Evolutionary conservation across 2,329 filamentous ascomycete species (phyloP).

Genomic region (Neospermospora avenae): DNA sequence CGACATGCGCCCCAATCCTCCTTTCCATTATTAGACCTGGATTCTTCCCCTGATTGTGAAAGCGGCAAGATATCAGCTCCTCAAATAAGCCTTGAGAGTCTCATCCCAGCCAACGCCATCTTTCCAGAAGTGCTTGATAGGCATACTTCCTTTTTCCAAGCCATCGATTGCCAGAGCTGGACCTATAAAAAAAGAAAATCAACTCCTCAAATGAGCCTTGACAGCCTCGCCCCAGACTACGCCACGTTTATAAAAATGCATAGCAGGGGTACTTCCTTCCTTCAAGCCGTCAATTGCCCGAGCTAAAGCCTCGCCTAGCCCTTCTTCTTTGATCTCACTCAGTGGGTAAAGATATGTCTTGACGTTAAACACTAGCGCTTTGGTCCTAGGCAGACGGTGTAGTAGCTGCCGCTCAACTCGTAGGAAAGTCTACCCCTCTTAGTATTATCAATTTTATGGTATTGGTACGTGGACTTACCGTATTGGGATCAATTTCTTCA

Average conservation of each 20-base stretch:
- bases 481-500: constrained; percentile 44
- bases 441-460: neutral
- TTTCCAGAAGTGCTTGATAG: constrained; percentile 58
- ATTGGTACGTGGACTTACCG: constrained; percentile 33
- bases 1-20: neutral
- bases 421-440: constrained; percentile 40
- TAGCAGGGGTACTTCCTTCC: constrained; percentile 53
- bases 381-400: constrained; percentile 52
- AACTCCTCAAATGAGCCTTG: constrained; percentile 29
- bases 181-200: no score
- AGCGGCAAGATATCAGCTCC: neutral
- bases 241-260: constrained; percentile 55
- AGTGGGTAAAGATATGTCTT: constrained; percentile 61
- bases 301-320: constrained; percentile 49
- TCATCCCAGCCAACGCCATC: constrained; percentile 36
- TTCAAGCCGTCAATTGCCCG: constrained; percentile 57
- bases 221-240: constrained; percentile 32
- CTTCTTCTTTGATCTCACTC: constrained; percentile 52
- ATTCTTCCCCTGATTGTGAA: neutral
- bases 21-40: neutral
- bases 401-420: constrained; percentile 60
- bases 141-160: constrained; percentile 52
- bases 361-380: constrained; percentile 57
- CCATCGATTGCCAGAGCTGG: constrained; percentile 58
- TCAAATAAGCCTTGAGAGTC: constrained; percentile 22